A percentile compares a stretch with the other conserved stretches of the same genome.
These are phyloP conservation scores for Starmerella sirachaensis DNA, from an alignment of 805 yeast species.

Conservation along the genomic window DNA sequence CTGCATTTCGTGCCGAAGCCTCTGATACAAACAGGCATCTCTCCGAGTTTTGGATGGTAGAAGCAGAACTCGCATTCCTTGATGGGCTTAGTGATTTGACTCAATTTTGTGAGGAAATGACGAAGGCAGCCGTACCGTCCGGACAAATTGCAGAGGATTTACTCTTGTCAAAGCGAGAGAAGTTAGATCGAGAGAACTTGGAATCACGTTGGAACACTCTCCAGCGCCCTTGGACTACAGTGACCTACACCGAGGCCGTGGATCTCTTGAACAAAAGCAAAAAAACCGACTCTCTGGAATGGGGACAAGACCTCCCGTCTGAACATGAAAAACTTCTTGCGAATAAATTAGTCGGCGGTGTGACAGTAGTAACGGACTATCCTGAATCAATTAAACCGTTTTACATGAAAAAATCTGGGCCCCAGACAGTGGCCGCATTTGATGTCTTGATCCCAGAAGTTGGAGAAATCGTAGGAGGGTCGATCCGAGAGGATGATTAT, in stretches of 20 bases:
- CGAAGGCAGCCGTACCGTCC: constrained; percentile 37
- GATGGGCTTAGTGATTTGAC: constrained; percentile 47
- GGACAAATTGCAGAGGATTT: constrained; percentile 21
- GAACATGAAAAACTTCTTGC: constrained; percentile 92
- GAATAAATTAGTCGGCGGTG: constrained; percentile 43
- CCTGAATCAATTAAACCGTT: constrained; percentile 75
- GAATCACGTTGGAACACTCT: constrained; percentile 49
- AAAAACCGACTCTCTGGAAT: constrained; percentile 33
- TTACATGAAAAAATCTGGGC: constrained; percentile 56
- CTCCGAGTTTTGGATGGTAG: constrained; percentile 96
- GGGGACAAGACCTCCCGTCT: constrained; percentile 67
- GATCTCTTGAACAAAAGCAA: constrained; percentile 34
- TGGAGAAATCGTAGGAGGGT: constrained; percentile 93
- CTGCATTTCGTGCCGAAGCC: constrained; percentile 88
- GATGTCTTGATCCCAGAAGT: constrained; percentile 82
- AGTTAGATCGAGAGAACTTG: constrained; percentile 30
- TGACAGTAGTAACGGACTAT: constrained; percentile 83
- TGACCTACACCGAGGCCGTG: constrained; percentile 70
- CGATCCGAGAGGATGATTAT: constrained; percentile 67
- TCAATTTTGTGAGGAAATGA: constrained; percentile 55
- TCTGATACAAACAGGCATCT: constrained; percentile 86
- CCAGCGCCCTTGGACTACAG: constrained; percentile 47
- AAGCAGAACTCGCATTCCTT: constrained; percentile 72
- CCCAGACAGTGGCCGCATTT: constrained; percentile 61
- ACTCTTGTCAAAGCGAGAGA: constrained; percentile 26